Base-by-base conservation (phyloP, 176 grass and related monocot species). In the Aegilops bicornis region DNA sequence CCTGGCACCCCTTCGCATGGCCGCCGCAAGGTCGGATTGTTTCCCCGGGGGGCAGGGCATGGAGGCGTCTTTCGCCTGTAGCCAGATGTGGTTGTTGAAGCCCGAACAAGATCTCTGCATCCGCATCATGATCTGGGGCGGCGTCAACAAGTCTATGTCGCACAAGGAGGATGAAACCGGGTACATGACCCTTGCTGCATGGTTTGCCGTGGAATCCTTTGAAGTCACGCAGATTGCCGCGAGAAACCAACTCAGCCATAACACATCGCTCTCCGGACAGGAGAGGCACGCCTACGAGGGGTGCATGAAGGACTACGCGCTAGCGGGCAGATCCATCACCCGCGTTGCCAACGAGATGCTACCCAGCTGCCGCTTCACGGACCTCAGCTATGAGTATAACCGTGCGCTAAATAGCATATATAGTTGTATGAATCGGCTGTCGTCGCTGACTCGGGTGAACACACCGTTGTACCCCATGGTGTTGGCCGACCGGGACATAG, bases 361-460 rank as follows among this genome's bases (percentile, higher is more conserved):
- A 35, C 11, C 69, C 4, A 42, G 20, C 20, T 72, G 69, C 20
- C 35, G 39, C 69, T 5, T 72, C 20, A 35, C 4, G 2, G 20
- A 10, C 2, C 69, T 72, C 36, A 10, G 19, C 35, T 0, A 3
- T 4, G 69, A 72, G 69, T 72, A n/a, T 2, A 3, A 1, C 9
- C 10, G 20, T 11, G 36, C 4, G 69, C 22, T 72, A 11, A 0
- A 7, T 10, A 40, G 35, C 8, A 10, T 72, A 0, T 10, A 6
- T 35, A 2, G 20, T 0, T 71, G 68, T 20, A 40, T 10, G 68
- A 35, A 71, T 8, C 68, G 68, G 9, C 4, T 71, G 20, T 4
- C 22, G 0, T 0, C 17, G 3, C 67, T 32, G 8, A 20, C 16
- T 31, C 1, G 4, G 2, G 4, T 2, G 17, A 4, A 20, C 1